Base-by-base conservation (phyloP, 768 basidiomycete genomes). In the Crepidotus variabilis region DNA sequence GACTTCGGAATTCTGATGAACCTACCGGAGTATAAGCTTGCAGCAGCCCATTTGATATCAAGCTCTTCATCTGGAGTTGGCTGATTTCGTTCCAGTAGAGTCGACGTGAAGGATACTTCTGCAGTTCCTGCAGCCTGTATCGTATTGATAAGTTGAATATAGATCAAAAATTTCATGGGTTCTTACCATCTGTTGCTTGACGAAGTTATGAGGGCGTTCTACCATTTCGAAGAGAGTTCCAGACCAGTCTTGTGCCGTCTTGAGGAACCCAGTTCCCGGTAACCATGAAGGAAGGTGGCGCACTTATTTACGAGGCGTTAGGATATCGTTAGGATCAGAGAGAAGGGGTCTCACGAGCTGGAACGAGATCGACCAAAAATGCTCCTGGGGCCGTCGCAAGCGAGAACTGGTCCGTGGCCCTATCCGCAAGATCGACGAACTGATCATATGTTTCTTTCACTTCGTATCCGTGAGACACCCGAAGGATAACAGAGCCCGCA, bases 1-100 rank as follows among this genome's bases (percentile, higher is more conserved):
- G 52, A 60, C 22, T 32, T 23, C n/a, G 22, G 13, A 21, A 28
- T 28, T 28, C 8, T 28, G 28, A 28, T 28, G 4, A 24, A 65
- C 72, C 45, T 58, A 80, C 80, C 81, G 50, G 78, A 76, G 66
- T 83, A 82, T 14, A 83, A 66, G 45, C 82, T 80, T n/a, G 78
- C 78, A 32, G 81, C 75, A 36, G 85, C 81, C 83, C 86, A 87
- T 66, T 86, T 88, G 56, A 89, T 72, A 58, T 83, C 78, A 51
- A 77, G 70, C 57, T 87, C 85, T 56, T 86, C 84, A 56, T 86
- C 81, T 2, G 70, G 67, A 48, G 69, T 78, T 28, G 83, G 63
- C 9, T 72, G 67, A 62, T 78, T 80, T 21, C 70, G 75, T 60
- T 87, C 78, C 23, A 88, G 75, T 55, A 85, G 66, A 23, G 75